Evolutionary conservation across 768 basidiomycete genomes (phyloP), one percentile per base, ranked within the genome.

Genomic region (Tylopilus sp.): DNA sequence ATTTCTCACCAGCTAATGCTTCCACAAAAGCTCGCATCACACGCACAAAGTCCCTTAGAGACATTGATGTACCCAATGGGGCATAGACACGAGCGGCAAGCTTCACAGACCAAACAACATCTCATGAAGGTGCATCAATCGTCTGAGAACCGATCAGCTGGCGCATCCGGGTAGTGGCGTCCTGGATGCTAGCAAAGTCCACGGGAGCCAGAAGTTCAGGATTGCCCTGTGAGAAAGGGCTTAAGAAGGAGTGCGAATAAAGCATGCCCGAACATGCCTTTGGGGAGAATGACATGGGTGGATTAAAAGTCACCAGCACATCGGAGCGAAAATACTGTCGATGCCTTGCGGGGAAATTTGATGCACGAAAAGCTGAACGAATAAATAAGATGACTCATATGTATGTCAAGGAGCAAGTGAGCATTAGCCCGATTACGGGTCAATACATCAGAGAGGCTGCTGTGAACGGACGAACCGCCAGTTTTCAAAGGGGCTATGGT

Each of bases 401-500:
- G 59, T 91, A 91, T 10, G 91, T 90, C 44, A 91, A 79, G 2
- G 88, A 91, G 61, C 86, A 89, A 1, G 88, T 88, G 47, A 85
- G 71, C 3, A 55, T 88, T 74, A 57, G 84, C 69, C 8, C 78
- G 75, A 66, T 90, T 85, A 45, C 83, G 78, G 13, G 84, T 79
- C 25, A 95, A 72, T 8, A 87, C 78, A 60, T 91, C 87, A 13
- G 88, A 88, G 15, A 91, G 79, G 56, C 13, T 17, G 17, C 3
- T 15, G 41, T 28, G 35, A 22, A 33, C n/a, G 17, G 3, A 65
- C 74, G 40, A 48, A 87, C 88, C 88, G 67, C 92, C 92, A 10
- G 91, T 92, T 67, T 91, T 91, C 45, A 95, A 67, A 3, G 91
- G 89, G 4, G 91, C 88, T 47, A 95, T 87, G n/a, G 80, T 83